phyloP scores from a whole-genome alignment of 805 yeast species.

The Saccharomycopsis olivae region DNA sequence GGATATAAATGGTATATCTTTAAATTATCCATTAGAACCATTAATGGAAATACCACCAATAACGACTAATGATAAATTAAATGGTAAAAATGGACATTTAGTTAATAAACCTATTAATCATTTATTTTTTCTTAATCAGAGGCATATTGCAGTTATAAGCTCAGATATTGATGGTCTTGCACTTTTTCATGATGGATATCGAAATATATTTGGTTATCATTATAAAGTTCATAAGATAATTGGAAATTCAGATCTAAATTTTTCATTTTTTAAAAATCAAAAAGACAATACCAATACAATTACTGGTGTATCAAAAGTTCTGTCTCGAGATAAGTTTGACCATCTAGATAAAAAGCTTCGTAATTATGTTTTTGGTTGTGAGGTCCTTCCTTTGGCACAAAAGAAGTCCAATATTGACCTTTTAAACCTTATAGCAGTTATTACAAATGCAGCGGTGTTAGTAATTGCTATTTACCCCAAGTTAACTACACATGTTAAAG shows the following conservation, averaged over 20 bases:
- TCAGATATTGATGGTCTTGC: slow-evolving; percentile 49
- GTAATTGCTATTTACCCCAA: slow-evolving; percentile 46
- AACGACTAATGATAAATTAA: slow-evolving; percentile 26
- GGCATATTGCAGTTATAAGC: slow-evolving; percentile 47
- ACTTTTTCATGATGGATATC: slow-evolving; percentile 52
- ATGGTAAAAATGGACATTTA: slow-evolving; percentile 28
- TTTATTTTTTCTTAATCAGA: slow-evolving; percentile 36
- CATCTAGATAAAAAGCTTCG: slow-evolving; percentile 6
- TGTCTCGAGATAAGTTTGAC: neutral
- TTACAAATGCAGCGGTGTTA: slow-evolving; percentile 39
- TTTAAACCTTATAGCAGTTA: slow-evolving; percentile 49
- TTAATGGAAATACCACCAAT: slow-evolving; percentile 20
- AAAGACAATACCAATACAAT: neutral
- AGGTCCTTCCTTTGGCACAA: slow-evolving; percentile 52
- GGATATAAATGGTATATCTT: slow-evolving; percentile 36
- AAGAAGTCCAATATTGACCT: slow-evolving; percentile 42
- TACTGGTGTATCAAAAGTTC: no score
- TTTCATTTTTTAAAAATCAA: slow-evolving; percentile 10
- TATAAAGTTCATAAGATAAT: slow-evolving; percentile 27
- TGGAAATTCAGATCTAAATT: slow-evolving; percentile 31
- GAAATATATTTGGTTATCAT: slow-evolving; percentile 38
- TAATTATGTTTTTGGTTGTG: slow-evolving; percentile 27
- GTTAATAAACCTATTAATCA: slow-evolving; percentile 30
- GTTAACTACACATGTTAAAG: slow-evolving; percentile 41
- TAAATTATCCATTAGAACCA: slow-evolving; percentile 21